Conservation (phyloP, 495 filamentous ascomycete genomes). For the Letharia lupina region DNA sequence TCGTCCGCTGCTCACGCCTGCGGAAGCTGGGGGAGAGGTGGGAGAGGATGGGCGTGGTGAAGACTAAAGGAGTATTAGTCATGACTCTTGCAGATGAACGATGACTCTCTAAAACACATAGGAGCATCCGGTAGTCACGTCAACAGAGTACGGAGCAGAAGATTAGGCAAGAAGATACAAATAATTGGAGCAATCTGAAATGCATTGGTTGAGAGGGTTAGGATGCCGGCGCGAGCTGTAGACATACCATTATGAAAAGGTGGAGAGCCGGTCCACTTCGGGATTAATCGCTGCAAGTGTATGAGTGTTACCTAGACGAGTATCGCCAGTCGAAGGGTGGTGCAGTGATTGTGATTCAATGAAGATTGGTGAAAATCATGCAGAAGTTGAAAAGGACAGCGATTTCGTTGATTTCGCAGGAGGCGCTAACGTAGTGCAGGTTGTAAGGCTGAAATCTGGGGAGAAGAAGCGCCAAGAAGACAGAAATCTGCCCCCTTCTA, state of each 20-base stretch:
- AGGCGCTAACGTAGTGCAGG: conserved; percentile 11
- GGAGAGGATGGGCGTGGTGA: conserved; percentile 69
- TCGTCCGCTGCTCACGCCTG: conserved; percentile 60
- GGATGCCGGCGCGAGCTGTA: background rate
- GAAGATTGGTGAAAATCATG: background rate
- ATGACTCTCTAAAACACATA: background rate
- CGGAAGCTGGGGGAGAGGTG: conserved; percentile 39
- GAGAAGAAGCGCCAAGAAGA: conserved; percentile 4
- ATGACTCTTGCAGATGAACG: background rate
- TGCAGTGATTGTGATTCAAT: background rate
- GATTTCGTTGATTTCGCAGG: conserved; percentile 10
- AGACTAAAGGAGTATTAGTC: conserved; percentile 41
- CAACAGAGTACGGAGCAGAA: background rate
- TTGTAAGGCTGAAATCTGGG: conserved; percentile 6
- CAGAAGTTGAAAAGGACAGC: conserved; percentile 19
- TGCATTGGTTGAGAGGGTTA: background rate
- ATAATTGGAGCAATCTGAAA: background rate
- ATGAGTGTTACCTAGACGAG: background rate
- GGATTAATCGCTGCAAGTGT: background rate
- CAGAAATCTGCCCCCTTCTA: too few relatives aligned
- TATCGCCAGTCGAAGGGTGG: background rate
- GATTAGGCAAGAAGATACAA: background rate
- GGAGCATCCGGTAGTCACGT: too few relatives aligned
- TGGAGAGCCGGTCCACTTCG: background rate
- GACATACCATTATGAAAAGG: conserved; percentile 10